Base-by-base conservation (phyloP, 2,329 filamentous ascomycete species). In the Hymenoscyphus fraxineus region DNA sequence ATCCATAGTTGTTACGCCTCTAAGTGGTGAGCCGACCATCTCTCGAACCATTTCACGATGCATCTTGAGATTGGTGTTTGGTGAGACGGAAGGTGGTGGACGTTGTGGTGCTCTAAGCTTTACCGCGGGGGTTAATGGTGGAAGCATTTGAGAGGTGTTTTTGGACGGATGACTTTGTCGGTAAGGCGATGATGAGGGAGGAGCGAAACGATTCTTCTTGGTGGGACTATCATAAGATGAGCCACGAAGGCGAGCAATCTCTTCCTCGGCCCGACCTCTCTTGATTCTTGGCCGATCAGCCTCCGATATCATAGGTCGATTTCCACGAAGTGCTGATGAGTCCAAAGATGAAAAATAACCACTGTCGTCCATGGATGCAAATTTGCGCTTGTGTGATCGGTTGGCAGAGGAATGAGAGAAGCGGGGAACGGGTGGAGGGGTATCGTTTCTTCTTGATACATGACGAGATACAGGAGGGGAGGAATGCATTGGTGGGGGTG, bases 291-390 rank as follows among this genome's bases (percentile, higher is more conserved):
- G 89, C n/a, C 88, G 88, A 70, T 93, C 90, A 61, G 88, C 85
- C 72, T 96, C 93, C 0, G 92, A 94, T 3, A 89, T 92, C 55
- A 92, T 82, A 19, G 91, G 81, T 64, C 86, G 82, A 68, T 88
- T 87, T 58, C 90, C 88, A 65, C 94, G 86, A 75, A 92, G 85
- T 15, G 85, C 92, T 0, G 95, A 98, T 2, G 95, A 98, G 71
- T 97, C 93, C 19, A 98, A 83, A 0, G 93, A 97, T 1, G 95
- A 98, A 75, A 96, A 97, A 77, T 98, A 99, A 51, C 95, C 95
- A 75, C 94, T 98, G 77, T 99, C 95, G 73, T 91, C 92, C 81
- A 96, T 89, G 13, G 90, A 89, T 38, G 85, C 85, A 72, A 90
- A 86, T 76, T 92, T 94, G 69, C 90, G 88, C 78, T 91, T 92